Evolutionary conservation across 2,329 filamentous ascomycete genomes (phyloP).

Genomic region (Parastagonospora avenae): DNA sequence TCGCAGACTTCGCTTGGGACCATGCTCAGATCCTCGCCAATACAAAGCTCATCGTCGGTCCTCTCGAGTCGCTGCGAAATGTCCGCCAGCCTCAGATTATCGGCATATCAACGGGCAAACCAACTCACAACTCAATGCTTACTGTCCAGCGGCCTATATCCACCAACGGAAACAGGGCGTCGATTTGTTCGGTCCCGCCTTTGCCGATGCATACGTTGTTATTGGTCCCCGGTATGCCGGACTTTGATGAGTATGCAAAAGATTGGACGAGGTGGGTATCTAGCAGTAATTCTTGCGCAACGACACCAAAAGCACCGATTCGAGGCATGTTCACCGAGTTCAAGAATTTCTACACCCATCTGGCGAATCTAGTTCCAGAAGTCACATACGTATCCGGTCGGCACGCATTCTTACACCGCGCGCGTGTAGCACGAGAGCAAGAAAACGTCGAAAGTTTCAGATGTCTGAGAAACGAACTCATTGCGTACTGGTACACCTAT

Average conservation of each 20-base stretch:
- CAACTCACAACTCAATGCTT: constrained; percentile 21
- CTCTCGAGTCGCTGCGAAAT: constrained; percentile 39
- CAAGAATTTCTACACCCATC: constrained; percentile 36
- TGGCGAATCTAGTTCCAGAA: constrained; percentile 21
- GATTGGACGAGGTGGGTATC: constrained; percentile 28
- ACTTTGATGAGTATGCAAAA: constrained; percentile 28
- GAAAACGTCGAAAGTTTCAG: constrained; percentile 38
- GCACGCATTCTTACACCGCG: constrained; percentile 38
- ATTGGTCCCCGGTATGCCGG: constrained; percentile 14
- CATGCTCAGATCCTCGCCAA: constrained; percentile 27
- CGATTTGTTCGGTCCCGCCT: constrained; percentile 33
- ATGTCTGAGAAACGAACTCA: constrained; percentile 31
- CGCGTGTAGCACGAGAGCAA: constrained; percentile 41
- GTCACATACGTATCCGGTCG: constrained; percentile 14
- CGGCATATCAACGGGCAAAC: constrained; percentile 29
- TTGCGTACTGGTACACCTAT: constrained; percentile 36
- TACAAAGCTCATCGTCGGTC: constrained; percentile 30
- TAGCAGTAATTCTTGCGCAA: constrained; percentile 2
- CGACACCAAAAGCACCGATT: constrained; percentile 29
- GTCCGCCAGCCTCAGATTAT: constrained; percentile 32
- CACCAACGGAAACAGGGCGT: not conserved
- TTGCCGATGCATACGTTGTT: constrained; percentile 20
- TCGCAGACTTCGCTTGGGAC: constrained; percentile 32
- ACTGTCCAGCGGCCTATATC: constrained; percentile 8
- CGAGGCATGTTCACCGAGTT: constrained; percentile 40